Conservation (phyloP, 2,329 filamentous ascomycete species). For the Calonectria pseudoturangicola region DNA sequence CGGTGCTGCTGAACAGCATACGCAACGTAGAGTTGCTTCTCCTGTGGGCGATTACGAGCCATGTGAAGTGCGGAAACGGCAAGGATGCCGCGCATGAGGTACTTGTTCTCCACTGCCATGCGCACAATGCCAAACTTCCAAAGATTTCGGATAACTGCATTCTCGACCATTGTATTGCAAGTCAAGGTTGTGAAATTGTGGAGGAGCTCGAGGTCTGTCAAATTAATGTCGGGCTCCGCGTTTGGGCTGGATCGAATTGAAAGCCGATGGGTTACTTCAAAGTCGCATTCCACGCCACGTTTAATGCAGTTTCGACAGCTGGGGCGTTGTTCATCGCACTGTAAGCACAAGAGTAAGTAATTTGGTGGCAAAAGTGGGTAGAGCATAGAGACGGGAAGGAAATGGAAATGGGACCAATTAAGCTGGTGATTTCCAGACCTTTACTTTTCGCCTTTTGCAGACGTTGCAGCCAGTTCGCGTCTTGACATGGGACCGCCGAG, state of each 20-base stretch:
- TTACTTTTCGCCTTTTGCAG: slow-evolving; percentile 15
- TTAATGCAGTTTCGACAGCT: slow-evolving; percentile 3
- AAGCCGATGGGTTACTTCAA: not conserved
- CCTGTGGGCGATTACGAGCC: not conserved
- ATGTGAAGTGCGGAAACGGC: slow-evolving; percentile 7
- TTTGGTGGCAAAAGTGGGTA: not conserved
- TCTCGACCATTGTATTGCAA: slow-evolving; percentile 11
- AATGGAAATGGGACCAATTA: not conserved
- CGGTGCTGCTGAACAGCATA: slow-evolving; percentile 2
- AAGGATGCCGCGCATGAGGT: slow-evolving; percentile 14
- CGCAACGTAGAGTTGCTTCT: not conserved
- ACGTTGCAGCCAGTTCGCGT: slow-evolving; percentile 7
- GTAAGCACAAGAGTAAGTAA: not conserved
- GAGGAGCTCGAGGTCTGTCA: slow-evolving; percentile 11
- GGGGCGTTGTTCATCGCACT: slow-evolving; percentile 16
- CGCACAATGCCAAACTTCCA: slow-evolving; percentile 9
- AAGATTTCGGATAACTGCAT: not conserved
- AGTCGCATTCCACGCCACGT: slow-evolving; percentile 5
- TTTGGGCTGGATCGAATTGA: slow-evolving; percentile 1
- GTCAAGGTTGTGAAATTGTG: slow-evolving; percentile 9
- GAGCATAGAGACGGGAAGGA: not conserved
- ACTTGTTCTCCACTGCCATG: slow-evolving; percentile 17
- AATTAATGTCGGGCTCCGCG: not conserved
- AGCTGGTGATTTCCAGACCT: not conserved
- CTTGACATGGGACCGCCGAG: not conserved